Base-by-base conservation (phyloP, 441 rosid species). In the Adansonia madagascariensis region DNA sequence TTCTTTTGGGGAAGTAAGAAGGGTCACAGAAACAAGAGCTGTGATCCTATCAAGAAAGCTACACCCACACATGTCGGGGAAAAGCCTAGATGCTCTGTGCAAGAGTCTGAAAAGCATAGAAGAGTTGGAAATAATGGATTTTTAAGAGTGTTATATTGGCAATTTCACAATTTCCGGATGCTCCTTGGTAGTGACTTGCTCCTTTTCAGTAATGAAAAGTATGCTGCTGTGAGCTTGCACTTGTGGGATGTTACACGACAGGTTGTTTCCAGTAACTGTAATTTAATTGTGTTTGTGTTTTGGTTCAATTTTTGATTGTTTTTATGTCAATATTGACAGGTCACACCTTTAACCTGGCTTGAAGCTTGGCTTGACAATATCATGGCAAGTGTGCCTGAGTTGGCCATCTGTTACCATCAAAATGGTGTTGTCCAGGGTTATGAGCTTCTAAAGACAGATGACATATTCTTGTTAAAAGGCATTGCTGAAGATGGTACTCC, bases 341-440 rank as follows among this genome's bases (percentile, higher is more conserved):
- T 95, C 60, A 93, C 98, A 55, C 93, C 99, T 8, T 78, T 93
- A 76, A 93, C 91, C 14, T 95, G 99, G 99, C 97, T 95, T 79
- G 99, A 95, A 77, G 96, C 98, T 75, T 93, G 99, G 99, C 97
- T 95, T 76, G 99, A 95, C 80, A 95, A 95, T 83, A 88, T 95
- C 73, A 95, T 93, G 99, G 97, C 99, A 5, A 93, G 97, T 89
- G 99, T 88, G 78, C 99, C 99, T 35, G 99, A 95, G 87, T 81
- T 95, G 80, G 99, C 98, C 75, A 93, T 95, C 75, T 95, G 99
- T 82, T 95, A 93, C 80, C 99, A 95, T 85, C 84, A 86, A 81
- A 86, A 93, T 61, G 99, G 98, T 81, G 95, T 95, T 81, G 97
- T 95, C 70, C 97, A 91, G 84, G 94, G 94, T 75, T 95, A 93